These are phyloP conservation scores for Hypoxylon sp. DNA, from an alignment of 2,329 filamentous ascomycete genomes.

Conservation along the genomic window DNA sequence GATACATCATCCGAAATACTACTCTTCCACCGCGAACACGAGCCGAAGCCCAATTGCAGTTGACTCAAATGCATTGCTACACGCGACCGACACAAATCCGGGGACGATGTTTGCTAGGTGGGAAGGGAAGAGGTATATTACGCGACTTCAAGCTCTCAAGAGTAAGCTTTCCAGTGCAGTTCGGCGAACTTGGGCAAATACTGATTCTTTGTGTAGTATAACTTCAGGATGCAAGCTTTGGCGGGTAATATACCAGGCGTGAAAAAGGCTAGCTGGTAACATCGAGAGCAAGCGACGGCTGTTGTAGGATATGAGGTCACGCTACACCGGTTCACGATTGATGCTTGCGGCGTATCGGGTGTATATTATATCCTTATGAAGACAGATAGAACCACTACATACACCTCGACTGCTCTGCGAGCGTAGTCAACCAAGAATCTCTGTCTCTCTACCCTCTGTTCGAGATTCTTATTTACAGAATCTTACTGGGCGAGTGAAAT, in stretches of 20 bases:
- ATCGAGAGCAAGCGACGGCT: constrained; percentile 18
- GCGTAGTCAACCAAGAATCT: not conserved
- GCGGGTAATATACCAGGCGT: constrained; percentile 91
- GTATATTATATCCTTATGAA: constrained; percentile 39
- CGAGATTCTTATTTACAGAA: not conserved
- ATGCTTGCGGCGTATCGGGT: constrained; percentile 20
- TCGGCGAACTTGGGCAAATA: not conserved
- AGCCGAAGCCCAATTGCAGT: constrained; percentile 91
- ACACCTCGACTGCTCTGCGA: not conserved
- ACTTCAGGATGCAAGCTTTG: constrained; percentile 92
- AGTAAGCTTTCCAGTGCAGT: constrained; percentile 69
- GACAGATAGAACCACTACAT: not conserved
- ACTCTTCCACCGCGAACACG: constrained; percentile 85
- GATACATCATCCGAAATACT: constrained; percentile 95
- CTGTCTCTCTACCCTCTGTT: not conserved
- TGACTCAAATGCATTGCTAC: constrained; percentile 96
- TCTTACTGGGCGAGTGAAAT: not conserved
- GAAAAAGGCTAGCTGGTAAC: constrained; percentile 95
- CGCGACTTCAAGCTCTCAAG: constrained; percentile 92
- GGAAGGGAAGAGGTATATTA: constrained; percentile 91
- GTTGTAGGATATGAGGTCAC: constrained; percentile 45
- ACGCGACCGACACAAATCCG: constrained; percentile 93
- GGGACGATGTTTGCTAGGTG: constrained; percentile 92
- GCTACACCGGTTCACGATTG: constrained; percentile 3
- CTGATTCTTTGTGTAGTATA: constrained; percentile 74